Evolutionary conservation across 768 basidiomycete genomes (phyloP), one percentile per base, ranked within the genome.

Genomic region (Crassisporium funariophilum): DNA sequence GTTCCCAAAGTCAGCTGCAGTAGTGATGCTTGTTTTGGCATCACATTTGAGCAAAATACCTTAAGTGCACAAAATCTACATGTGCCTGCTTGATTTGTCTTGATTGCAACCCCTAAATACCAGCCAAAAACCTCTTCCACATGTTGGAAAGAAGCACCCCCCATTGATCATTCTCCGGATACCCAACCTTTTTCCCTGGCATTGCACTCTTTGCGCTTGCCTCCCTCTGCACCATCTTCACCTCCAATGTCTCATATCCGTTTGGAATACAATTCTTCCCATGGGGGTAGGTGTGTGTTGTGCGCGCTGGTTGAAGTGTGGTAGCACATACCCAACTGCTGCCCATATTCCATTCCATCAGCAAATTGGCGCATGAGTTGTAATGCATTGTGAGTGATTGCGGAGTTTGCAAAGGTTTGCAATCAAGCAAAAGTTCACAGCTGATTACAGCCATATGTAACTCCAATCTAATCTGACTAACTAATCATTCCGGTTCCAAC

Each of bases 31-130:
- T 80, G 84, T 86, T 68, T 99, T 97, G 57, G 92, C 88, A 3
- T 82, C 82, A 57, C 97, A 99, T 65, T 98, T 99, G 31, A 99
- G 65, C 27, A 99, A 67, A 2, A 73, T 20, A 99, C 95, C 59
- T 99, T 95, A 0, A 97, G 97, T 1, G 97, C 94, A 47, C 97
- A 82, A 64, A 99, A 99, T 0, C 97, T 97, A 58, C 97, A 73
- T 10, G 97, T 99, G 3, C 97, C 97, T 1, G 97, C 97, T 38
- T 97, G 82, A 61, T 98, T 98, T 2, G 97, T 94, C 65, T 95
- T 95, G 42, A 91, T 88, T 29, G 76, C 73, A 1, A 91, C 89
- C 54, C 90, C 89, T 29, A 16, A 12, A 25, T 19, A 25, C 21
- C 11, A 19, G n/a, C n/a, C n/a, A n/a, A n/a, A n/a, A n/a, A n/a